phyloP scores from a whole-genome alignment of 768 basidiomycete genomes.

The Tephrocybe sp. region DNA sequence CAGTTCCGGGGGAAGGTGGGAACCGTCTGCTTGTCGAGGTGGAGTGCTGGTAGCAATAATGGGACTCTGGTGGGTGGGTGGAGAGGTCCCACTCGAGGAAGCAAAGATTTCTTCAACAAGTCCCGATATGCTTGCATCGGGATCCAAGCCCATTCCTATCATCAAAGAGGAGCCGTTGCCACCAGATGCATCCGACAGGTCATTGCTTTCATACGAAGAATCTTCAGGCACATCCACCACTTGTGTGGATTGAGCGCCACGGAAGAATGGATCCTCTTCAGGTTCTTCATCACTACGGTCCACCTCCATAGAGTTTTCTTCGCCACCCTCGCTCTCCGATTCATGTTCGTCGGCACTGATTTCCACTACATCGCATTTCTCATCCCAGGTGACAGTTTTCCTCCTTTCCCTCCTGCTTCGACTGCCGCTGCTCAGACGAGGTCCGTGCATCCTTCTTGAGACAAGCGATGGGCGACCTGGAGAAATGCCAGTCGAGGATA shows the following conservation, averaged over 20 bases:
- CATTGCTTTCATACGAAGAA: slow-evolving; percentile 44
- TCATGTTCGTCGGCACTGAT: slow-evolving; percentile 58
- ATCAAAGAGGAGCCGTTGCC: slow-evolving; percentile 35
- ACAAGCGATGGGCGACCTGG: slow-evolving; percentile 70
- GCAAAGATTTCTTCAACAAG: slow-evolving; percentile 71
- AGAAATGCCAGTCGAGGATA: slow-evolving; percentile 34
- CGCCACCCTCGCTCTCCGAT: slow-evolving; percentile 29
- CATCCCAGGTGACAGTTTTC: slow-evolving; percentile 81
- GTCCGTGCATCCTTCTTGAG: slow-evolving; percentile 74
- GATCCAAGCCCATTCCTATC: slow-evolving; percentile 34
- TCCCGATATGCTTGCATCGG: slow-evolving; percentile 65
- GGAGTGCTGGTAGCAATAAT: slow-evolving; percentile 34
- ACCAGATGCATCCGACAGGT: slow-evolving; percentile 39
- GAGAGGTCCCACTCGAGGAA: slow-evolving; percentile 29
- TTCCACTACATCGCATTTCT: slow-evolving; percentile 80
- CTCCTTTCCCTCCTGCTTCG: slow-evolving; percentile 49
- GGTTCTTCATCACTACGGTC: slow-evolving; percentile 29
- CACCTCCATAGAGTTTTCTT: slow-evolving; percentile 25
- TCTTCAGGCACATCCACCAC: slow-evolving; percentile 26
- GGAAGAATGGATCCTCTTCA: slow-evolving; percentile 45
- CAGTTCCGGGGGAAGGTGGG: slow-evolving; percentile 50
- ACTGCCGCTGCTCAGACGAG: slow-evolving; percentile 53
- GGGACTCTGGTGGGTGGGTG: neutral
- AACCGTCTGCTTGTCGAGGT: slow-evolving; percentile 31
- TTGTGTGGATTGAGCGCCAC: slow-evolving; percentile 31